Conservation (phyloP, 306 rosid genomes). For the Leucaena leucocephala region DNA sequence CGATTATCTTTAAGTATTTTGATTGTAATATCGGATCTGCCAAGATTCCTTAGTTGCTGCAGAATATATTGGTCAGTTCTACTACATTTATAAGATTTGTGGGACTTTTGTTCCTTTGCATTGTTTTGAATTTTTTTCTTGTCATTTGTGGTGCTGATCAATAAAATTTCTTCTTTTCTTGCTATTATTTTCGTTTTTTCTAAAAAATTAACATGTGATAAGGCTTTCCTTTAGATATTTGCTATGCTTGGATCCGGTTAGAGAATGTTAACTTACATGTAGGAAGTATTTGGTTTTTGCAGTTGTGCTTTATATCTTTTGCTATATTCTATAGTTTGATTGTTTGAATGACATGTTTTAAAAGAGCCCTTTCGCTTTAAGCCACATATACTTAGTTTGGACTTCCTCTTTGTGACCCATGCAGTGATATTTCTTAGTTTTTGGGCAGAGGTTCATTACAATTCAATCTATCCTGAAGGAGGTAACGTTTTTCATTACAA, state of each 20-base stretch:
- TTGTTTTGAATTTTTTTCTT: neutral
- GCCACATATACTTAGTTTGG: constrained; percentile 22
- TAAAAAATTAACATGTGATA: neutral
- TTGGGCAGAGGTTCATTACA: constrained; percentile 99
- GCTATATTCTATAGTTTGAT: neutral
- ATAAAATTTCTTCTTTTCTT: neutral
- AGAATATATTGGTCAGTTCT: neutral
- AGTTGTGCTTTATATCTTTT: neutral
- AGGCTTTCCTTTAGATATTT: too few species aligned
- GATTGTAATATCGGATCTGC: too few species aligned
- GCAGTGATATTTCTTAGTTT: constrained; percentile 99
- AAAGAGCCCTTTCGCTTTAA: constrained; percentile 19
- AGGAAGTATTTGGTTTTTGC: neutral
- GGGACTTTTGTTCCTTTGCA: neutral
- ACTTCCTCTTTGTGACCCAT: constrained; percentile 35
- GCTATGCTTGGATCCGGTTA: neutral
- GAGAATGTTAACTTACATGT: neutral
- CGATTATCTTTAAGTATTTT: too few species aligned
- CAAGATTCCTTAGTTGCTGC: too few species aligned
- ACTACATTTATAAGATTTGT: neutral
- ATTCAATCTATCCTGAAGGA: constrained; percentile 94
- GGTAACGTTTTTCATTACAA: constrained; percentile 87
- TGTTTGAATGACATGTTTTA: constrained; percentile 21
- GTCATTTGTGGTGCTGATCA: neutral
- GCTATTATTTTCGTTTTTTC: too few species aligned